Percentiles rank a stretch among this genome's conserved stretches.
Evolutionary conservation across 2,329 filamentous ascomycete genomes (phyloP).

Genomic region (Pyrenochaeta sp.): DNA sequence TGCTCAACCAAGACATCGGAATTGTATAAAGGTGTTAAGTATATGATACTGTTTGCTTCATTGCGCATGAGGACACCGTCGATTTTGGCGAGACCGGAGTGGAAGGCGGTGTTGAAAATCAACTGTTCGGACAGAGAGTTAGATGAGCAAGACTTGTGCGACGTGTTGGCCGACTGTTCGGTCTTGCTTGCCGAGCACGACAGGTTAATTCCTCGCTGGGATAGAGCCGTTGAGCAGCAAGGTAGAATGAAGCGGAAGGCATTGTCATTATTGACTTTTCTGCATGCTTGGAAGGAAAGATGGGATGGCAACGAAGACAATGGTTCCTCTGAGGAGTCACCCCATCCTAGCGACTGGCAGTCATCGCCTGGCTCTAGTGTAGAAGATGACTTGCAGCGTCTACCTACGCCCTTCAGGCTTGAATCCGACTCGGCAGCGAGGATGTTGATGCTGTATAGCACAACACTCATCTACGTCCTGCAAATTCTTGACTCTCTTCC

Average conservation of each 20-base stretch:
- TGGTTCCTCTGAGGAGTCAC: background rate
- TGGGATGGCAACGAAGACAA: slow-evolving; percentile 19
- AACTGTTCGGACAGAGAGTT: slow-evolving; percentile 20
- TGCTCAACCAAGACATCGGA: slow-evolving; percentile 21
- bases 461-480: slow-evolving; percentile 36
- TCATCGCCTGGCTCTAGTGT: background rate
- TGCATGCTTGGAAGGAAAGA: slow-evolving; percentile 15
- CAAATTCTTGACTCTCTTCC: slow-evolving; percentile 25
- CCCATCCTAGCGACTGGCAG: background rate
- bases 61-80: slow-evolving; percentile 28
- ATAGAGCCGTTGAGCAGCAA: background rate
- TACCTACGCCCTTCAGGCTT: slow-evolving; percentile 12
- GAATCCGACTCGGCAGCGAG: slow-evolving; percentile 12
- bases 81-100: slow-evolving; percentile 35
- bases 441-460: slow-evolving; percentile 41
- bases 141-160: slow-evolving; percentile 36
- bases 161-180: slow-evolving; percentile 41
- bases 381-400: background rate
- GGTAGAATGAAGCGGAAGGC: slow-evolving; percentile 1
- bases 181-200: slow-evolving; percentile 28
- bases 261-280: background rate
- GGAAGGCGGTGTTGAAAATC: slow-evolving; percentile 30
- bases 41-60: slow-evolving; percentile 35
- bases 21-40: slow-evolving; percentile 32
- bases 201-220: background rate